phyloP scores from a whole-genome alignment of 2,329 filamentous ascomycete species.

The Chaetomiaceae sp. region DNA sequence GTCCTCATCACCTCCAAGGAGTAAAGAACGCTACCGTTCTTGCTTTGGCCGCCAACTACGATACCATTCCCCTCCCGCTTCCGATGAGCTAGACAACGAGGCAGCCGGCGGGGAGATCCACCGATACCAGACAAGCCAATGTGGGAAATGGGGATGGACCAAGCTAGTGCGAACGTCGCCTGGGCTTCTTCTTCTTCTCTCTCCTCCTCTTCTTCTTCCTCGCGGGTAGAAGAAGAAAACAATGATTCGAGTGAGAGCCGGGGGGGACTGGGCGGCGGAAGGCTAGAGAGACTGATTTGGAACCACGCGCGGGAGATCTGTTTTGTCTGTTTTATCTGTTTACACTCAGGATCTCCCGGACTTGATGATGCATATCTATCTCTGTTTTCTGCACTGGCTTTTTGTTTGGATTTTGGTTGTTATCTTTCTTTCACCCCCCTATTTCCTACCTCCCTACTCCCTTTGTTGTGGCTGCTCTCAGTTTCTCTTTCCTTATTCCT shows the following conservation, averaged over 20 bases:
- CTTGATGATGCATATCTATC: constrained; percentile 6
- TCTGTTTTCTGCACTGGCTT: constrained; percentile 2
- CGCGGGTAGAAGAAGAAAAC: too few species aligned
- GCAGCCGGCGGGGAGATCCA: neutral
- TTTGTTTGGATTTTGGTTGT: neutral
- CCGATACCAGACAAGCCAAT: neutral
- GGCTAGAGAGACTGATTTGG: neutral
- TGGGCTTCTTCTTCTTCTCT: neutral
- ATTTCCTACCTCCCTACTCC: too few species aligned
- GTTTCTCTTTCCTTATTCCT: neutral
- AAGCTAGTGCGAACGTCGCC: neutral
- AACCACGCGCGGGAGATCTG: neutral
- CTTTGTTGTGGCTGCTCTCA: too few species aligned
- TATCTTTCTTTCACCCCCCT: neutral
- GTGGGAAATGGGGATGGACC: constrained; percentile 1
- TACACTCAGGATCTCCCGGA: constrained; percentile 1
- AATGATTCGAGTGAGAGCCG: too few species aligned
- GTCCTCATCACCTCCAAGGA: constrained; percentile 19
- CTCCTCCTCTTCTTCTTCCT: neutral
- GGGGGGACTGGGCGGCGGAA: neutral
- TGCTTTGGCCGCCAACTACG: neutral
- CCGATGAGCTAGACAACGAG: neutral
- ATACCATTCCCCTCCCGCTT: neutral
- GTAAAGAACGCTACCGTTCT: constrained; percentile 6
- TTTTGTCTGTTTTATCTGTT: neutral